Evolutionary conservation across 495 filamentous ascomycete species (phyloP), one percentile per base, ranked within the genome.

Genomic region (Hypoxylon subgilvum): DNA sequence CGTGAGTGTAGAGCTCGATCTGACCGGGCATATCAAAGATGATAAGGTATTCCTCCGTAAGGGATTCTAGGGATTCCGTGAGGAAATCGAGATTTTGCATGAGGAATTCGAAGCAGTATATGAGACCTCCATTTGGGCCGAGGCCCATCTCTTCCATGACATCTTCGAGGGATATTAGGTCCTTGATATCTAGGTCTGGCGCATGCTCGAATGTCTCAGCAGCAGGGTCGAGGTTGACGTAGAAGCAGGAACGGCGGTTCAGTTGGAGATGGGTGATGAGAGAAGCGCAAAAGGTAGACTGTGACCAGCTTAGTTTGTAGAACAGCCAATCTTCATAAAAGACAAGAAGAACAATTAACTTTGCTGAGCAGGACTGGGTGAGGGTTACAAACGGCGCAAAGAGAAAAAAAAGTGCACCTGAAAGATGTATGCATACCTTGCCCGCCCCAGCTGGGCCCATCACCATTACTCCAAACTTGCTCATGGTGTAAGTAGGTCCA

Each of bases 11-110:
- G 22, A 98, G 88, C 74, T 98, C 94, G 73, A 98, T 97, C 74
- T 98, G 94, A 44, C 94, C 94, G 0, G 94, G 94, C 88, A 97
- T 96, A 73, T 98, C 94, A 78, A 98, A 90, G 42, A 98, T 88
- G 68, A 96, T 94, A 34, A 98, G 79, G 72, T 95, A 96, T 66
- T 98, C 94, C 59, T 98, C 94, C 4, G 89, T 90, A 10, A 96
- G 79, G 32, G 88, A 84, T 55, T 96, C 92, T 13, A 98, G 85
- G 0, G 86, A 81, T 42, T 96, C 89, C 34, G 89, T 91, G 28
- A 98, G 78, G 78, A 96, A 98, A 69, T 96, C 92, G 56, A 97
- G 86, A 69, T 98, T 96, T 71, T 97, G 89, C 64, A 97, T 86
- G 10, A 98, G 83, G 74, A 88, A 91, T 62, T 98, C 94, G 77